Conservation (phyloP, 208 protist genomes). For the Trypanosoma melophagium region DNA sequence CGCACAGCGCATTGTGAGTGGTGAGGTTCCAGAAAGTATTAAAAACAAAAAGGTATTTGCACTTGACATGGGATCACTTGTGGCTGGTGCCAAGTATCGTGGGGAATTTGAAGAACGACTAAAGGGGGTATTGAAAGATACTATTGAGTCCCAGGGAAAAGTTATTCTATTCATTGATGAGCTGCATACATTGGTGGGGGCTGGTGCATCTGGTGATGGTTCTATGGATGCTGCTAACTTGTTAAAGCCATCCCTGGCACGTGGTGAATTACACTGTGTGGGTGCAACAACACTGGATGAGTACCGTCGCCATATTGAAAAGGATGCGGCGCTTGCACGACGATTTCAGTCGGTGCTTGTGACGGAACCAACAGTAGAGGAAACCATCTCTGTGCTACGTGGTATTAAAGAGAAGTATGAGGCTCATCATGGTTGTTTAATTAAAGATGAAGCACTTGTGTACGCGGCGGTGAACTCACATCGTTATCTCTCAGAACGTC, state of each 20-base stretch:
- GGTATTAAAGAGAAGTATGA: slow-evolving; percentile 95
- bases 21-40: slow-evolving; percentile 91
- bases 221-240: slow-evolving; percentile 98
- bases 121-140: slow-evolving; percentile 98
- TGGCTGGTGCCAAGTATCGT: slow-evolving; percentile 98
- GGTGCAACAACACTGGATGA: slow-evolving; percentile 98
- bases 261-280: slow-evolving; percentile 96
- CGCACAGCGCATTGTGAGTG: slow-evolving; percentile 91
- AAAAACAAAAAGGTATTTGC: slow-evolving; percentile 84
- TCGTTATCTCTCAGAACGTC: slow-evolving; percentile 96
- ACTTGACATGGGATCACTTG: slow-evolving; percentile 98
- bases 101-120: slow-evolving; percentile 99
- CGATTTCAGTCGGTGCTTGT: slow-evolving; percentile 98
- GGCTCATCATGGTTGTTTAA: slow-evolving; percentile 88
- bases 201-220: slow-evolving; percentile 90
- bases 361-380: slow-evolving; percentile 94
- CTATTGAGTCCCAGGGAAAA: slow-evolving; percentile 93
- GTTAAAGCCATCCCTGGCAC: slow-evolving; percentile 97
- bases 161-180: slow-evolving; percentile 99
- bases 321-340: slow-evolving; percentile 98
- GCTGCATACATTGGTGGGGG: slow-evolving; percentile 98
- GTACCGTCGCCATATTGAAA: slow-evolving; percentile 97
- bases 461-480: slow-evolving; percentile 88
- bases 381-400: slow-evolving; percentile 98
- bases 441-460: slow-evolving; percentile 91